Conservation (phyloP, 805 yeast genomes). For the Starmerella etchellsii region DNA sequence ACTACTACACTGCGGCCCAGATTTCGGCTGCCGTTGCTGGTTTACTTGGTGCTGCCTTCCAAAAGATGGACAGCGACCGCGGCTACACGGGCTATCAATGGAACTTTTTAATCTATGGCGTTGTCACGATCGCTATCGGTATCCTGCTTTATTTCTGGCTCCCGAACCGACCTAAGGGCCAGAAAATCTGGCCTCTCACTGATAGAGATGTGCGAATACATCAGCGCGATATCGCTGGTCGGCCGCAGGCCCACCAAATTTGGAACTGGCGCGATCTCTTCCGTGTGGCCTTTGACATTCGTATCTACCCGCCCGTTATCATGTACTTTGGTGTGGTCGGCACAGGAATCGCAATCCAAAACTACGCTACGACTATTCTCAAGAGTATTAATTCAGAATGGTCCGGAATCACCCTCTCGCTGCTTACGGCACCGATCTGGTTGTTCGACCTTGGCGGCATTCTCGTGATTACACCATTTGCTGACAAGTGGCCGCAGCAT, state of each 20-base stretch:
- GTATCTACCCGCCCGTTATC: conserved; percentile 68
- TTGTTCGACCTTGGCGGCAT: conserved; percentile 69
- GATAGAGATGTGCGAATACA: conserved; percentile 44
- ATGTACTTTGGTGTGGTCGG: conserved; percentile 93
- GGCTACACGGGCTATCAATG: conserved; percentile 80
- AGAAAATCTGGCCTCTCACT: conserved; percentile 28
- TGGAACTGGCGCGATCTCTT: conserved; percentile 54
- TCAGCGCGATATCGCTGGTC: conserved; percentile 37
- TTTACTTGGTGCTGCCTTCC: conserved; percentile 76
- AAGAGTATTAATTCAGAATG: conserved; percentile 48
- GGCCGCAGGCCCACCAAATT: conserved; percentile 29
- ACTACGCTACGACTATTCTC: conserved; percentile 68
- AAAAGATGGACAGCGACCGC: conserved; percentile 56
- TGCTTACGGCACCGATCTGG: conserved; percentile 85
- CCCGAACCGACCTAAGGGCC: conserved; percentile 56
- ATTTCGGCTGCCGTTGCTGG: conserved; percentile 85
- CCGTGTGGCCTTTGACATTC: conserved; percentile 43
- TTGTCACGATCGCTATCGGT: conserved; percentile 52
- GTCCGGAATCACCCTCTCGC: conserved; percentile 54
- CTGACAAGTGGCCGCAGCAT: conserved; percentile 49
- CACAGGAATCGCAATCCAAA: conserved; percentile 76
- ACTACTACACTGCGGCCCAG: conserved; percentile 85
- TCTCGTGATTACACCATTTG: conserved; percentile 60
- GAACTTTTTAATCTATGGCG: conserved; percentile 70
- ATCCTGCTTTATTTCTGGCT: conserved; percentile 64